These are phyloP conservation scores for Talaromyces sp. DNA, from an alignment of 2,329 filamentous ascomycete genomes.

Conservation along the genomic window DNA sequence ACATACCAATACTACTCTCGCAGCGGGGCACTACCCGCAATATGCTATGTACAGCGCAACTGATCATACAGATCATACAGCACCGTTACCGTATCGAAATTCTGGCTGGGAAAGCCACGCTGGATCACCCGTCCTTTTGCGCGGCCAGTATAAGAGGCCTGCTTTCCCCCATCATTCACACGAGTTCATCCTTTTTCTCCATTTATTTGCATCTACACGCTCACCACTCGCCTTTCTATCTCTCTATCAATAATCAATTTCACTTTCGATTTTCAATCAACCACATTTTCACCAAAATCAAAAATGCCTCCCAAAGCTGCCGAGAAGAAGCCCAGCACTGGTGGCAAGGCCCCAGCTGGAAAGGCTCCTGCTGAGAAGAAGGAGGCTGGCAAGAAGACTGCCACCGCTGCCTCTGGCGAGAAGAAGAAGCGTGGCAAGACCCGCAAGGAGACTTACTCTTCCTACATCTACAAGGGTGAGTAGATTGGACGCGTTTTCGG, in stretches of 20 bases:
- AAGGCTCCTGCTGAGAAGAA: slow-evolving; percentile 94
- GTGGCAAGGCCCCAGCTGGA: slow-evolving; percentile 82
- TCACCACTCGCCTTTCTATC: slow-evolving; percentile 2
- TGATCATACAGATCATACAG: slow-evolving; percentile 50
- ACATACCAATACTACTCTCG: slow-evolving; percentile 24
- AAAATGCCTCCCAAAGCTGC: slow-evolving; percentile 97
- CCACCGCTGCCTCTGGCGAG: slow-evolving; percentile 77
- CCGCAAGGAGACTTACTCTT: slow-evolving; percentile 99
- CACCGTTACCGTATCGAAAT: slow-evolving; percentile 44
- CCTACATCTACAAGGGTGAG: slow-evolving; percentile 99
- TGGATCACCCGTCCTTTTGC: slow-evolving; percentile 44
- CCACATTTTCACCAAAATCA: slow-evolving; percentile 48
- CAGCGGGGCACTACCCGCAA: slow-evolving; percentile 15
- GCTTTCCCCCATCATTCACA: slow-evolving; percentile 31
- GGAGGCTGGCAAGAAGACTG: slow-evolving; percentile 99
- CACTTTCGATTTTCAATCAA: slow-evolving; percentile 29
- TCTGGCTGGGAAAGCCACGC: slow-evolving; percentile 41
- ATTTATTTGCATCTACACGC: slow-evolving; percentile 24
- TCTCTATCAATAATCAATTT: slow-evolving; percentile 26
- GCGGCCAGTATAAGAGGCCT: slow-evolving; percentile 46
- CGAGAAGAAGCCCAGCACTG: slow-evolving; percentile 93
- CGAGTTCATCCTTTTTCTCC: slow-evolving; percentile 16
- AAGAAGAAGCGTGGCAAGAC: slow-evolving; percentile 99
- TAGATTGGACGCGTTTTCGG: slow-evolving; percentile 5
- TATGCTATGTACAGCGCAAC: not conserved